Conservation (phyloP, 768 basidiomycete genomes). For the Suillus bovinus region DNA sequence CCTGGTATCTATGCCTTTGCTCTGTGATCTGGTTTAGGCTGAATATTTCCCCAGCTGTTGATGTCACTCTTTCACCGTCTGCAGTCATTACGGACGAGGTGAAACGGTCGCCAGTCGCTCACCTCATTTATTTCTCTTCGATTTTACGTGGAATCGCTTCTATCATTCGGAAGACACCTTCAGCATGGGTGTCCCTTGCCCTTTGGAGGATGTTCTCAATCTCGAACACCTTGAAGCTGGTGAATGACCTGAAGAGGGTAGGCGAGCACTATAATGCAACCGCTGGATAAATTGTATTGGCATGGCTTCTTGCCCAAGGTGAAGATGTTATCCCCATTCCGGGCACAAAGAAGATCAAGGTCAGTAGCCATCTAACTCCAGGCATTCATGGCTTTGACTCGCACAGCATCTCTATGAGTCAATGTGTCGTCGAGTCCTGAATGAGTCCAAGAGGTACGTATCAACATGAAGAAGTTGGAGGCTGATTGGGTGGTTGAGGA, state of each 20-base stretch:
- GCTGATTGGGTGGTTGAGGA: constrained; percentile 27
- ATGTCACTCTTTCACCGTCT: no score
- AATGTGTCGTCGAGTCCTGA: constrained; percentile 36
- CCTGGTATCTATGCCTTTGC: no score
- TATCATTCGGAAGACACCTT: no score
- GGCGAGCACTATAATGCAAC: constrained; percentile 36
- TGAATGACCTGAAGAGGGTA: constrained; percentile 32
- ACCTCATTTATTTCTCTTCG: no score
- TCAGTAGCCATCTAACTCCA: constrained; percentile 7
- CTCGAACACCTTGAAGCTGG: constrained; percentile 41
- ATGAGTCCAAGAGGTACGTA: constrained; percentile 39
- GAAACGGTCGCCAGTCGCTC: no score
- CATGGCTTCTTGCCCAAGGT: constrained; percentile 42
- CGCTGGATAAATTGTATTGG: constrained; percentile 41
- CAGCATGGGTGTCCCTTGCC: no score
- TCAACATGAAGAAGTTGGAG: constrained; percentile 34
- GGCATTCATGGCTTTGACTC: constrained; percentile 1
- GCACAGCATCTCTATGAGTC: constrained; percentile 44
- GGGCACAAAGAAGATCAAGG: constrained; percentile 38
- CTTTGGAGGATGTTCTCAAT: no score
- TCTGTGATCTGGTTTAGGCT: no score
- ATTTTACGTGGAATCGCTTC: no score
- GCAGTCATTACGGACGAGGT: no score
- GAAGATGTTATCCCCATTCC: constrained; percentile 41
- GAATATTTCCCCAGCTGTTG: no score